Conservation (phyloP, 306 rosid species). For the Lathyrus tuberosus region DNA sequence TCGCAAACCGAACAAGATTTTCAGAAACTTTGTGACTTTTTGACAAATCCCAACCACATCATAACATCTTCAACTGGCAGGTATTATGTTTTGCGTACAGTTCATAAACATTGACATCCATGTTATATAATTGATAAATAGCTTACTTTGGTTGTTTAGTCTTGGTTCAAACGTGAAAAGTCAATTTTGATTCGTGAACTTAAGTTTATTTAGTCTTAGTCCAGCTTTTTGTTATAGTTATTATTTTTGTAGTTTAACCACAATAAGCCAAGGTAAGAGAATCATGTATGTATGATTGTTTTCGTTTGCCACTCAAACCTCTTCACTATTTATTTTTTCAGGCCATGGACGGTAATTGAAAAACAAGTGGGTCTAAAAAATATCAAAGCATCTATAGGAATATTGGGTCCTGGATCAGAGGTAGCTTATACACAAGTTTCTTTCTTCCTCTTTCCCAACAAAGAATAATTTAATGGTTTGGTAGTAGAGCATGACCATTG, state of each 20-base stretch:
- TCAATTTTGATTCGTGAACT: neutral
- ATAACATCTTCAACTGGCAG: slow-evolving; percentile 71
- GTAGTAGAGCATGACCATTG: slow-evolving; percentile 15
- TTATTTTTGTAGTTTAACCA: slow-evolving; percentile 9
- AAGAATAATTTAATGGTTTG: slow-evolving; percentile 26
- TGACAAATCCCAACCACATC: slow-evolving; percentile 57
- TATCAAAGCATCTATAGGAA: slow-evolving; percentile 49
- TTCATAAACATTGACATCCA: slow-evolving; percentile 20
- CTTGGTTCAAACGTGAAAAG: slow-evolving; percentile 13
- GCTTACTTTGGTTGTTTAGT: neutral
- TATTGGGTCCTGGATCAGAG: slow-evolving; percentile 47
- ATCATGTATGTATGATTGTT: slow-evolving; percentile 14
- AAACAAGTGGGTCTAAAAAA: slow-evolving; percentile 40
- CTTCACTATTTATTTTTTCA: slow-evolving; percentile 45
- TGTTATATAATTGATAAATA: neutral
- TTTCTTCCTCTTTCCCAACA: slow-evolving; percentile 5
- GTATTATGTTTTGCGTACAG: slow-evolving; percentile 39
- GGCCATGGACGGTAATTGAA: slow-evolving; percentile 79
- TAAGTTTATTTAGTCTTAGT: slow-evolving; percentile 6
- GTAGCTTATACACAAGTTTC: slow-evolving; percentile 42
- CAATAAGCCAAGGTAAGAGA: slow-evolving; percentile 11
- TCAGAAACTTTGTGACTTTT: slow-evolving; percentile 49
- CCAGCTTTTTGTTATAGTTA: neutral
- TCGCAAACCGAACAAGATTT: slow-evolving; percentile 49
- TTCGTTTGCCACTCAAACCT: slow-evolving; percentile 19